phyloP scores from a whole-genome alignment of 768 basidiomycete species.

The Suillus bovinus region DNA sequence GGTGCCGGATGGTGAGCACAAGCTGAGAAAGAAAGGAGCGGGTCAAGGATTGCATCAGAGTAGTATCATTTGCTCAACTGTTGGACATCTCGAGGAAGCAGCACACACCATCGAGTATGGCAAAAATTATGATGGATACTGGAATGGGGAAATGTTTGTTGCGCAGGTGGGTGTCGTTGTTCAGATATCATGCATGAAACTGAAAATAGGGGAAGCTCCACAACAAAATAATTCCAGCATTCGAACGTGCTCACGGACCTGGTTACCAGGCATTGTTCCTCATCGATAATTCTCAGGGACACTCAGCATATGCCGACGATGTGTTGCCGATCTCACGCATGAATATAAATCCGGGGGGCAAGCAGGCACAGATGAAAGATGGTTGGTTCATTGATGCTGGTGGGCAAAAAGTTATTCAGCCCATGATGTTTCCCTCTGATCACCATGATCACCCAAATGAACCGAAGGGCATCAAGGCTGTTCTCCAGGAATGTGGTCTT shows the following conservation, averaged over 20 bases:
- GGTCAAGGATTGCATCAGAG: constrained; percentile 39
- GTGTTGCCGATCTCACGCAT: constrained; percentile 20
- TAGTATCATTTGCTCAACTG: constrained; percentile 38
- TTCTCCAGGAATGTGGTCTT: constrained; percentile 31
- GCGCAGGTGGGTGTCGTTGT: constrained; percentile 28
- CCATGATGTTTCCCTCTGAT: constrained; percentile 37
- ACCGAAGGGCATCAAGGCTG: constrained; percentile 35
- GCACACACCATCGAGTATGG: constrained; percentile 40
- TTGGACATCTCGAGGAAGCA: constrained; percentile 34
- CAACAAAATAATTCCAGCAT: constrained; percentile 13
- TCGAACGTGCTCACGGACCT: constrained; percentile 24
- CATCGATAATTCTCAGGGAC: constrained; percentile 30
- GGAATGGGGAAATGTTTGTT: constrained; percentile 30
- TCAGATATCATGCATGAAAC: constrained; percentile 9
- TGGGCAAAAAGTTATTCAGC: constrained; percentile 21
- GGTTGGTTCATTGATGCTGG: constrained; percentile 30
- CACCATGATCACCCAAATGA: constrained; percentile 29
- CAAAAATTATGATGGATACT: constrained; percentile 44
- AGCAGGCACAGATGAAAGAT: constrained; percentile 29
- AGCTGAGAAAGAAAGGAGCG: constrained; percentile 38
- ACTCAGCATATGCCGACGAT: constrained; percentile 25
- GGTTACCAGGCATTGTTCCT: constrained; percentile 12
- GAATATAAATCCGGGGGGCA: constrained; percentile 27
- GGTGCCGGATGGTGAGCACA: constrained; percentile 36
- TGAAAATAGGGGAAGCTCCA: constrained; percentile 2